Percentiles rank a stretch among this genome's conserved stretches.
phyloP scores from a whole-genome alignment of 2,329 filamentous ascomycete species.

The Pyrenochaeta sp. region DNA sequence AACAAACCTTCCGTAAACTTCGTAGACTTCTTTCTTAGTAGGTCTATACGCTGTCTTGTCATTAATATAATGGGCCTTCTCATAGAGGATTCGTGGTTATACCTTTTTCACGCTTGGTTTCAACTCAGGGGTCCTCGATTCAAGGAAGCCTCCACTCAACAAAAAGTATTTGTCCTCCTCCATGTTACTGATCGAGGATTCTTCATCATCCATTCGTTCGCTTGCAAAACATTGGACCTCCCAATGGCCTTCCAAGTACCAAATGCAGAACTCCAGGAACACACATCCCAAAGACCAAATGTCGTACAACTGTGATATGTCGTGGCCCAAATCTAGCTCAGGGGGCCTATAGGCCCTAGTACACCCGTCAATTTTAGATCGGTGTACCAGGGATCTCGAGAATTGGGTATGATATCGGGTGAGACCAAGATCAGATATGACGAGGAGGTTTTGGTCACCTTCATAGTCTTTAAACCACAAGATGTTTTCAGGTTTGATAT shows the following conservation, averaged over 20 bases:
- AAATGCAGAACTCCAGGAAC: conserved; percentile 35
- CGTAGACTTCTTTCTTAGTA: too few species aligned
- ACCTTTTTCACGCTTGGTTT: too few species aligned
- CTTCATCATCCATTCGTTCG: background rate
- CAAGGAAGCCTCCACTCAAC: too few species aligned
- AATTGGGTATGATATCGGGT: conserved; percentile 41
- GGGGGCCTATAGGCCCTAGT: conserved; percentile 50
- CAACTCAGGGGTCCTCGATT: too few species aligned
- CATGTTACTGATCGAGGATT: too few species aligned
- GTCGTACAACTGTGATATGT: conserved; percentile 46
- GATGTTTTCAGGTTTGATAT: conserved; percentile 11
- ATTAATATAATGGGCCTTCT: too few species aligned
- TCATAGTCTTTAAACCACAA: background rate
- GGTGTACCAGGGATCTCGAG: conserved; percentile 28
- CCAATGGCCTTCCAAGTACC: conserved; percentile 22
- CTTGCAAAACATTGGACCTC: conserved; percentile 8
- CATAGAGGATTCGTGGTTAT: too few species aligned
- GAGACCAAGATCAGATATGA: conserved; percentile 44
- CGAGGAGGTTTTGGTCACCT: conserved; percentile 13
- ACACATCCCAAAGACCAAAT: conserved; percentile 40
- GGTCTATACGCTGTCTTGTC: too few species aligned
- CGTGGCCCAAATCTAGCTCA: conserved; percentile 39
- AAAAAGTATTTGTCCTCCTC: too few species aligned
- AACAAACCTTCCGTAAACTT: too few species aligned
- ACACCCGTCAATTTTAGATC: conserved; percentile 3